Conservation (phyloP, 2,329 filamentous ascomycete genomes). For the Pseudocercospora crystallina region DNA sequence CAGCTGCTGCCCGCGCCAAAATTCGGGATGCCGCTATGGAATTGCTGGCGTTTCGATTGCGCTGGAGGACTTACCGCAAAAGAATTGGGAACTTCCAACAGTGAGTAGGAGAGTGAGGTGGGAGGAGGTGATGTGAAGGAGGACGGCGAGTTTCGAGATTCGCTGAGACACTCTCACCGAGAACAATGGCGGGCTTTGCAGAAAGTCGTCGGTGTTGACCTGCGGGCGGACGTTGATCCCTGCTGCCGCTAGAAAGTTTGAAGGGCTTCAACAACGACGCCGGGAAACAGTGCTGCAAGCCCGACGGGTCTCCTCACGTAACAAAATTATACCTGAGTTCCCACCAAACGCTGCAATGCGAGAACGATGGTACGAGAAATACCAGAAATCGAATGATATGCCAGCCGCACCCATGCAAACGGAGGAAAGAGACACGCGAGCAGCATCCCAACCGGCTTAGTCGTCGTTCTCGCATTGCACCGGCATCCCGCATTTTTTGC, state of each 20-base stretch:
- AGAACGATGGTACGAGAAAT: neutral
- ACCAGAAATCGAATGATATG: too few species aligned
- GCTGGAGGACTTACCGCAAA: constrained; percentile 1
- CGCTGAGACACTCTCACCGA: too few species aligned
- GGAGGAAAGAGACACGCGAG: constrained; percentile 1
- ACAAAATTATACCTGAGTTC: neutral
- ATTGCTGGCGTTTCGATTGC: neutral
- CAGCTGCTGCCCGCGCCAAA: neutral
- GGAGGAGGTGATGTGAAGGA: too few species aligned
- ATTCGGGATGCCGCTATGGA: neutral
- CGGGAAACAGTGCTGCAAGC: neutral
- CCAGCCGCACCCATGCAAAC: too few species aligned
- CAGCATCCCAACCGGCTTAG: neutral
- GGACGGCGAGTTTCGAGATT: too few species aligned
- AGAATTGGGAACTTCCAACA: neutral
- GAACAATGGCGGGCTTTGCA: too few species aligned
- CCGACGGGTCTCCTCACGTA: neutral
- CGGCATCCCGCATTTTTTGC: constrained; percentile 1
- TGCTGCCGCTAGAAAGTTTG: neutral
- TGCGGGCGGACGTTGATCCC: neutral
- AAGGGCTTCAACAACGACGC: constrained; percentile 2
- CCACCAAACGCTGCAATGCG: neutral
- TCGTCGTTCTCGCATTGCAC: constrained; percentile 11
- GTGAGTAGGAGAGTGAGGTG: too few species aligned
- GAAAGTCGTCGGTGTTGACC: too few species aligned